These are phyloP conservation scores for Orbilia javanica DNA, from an alignment of 2,329 filamentous ascomycete species.

Conservation along the genomic window DNA sequence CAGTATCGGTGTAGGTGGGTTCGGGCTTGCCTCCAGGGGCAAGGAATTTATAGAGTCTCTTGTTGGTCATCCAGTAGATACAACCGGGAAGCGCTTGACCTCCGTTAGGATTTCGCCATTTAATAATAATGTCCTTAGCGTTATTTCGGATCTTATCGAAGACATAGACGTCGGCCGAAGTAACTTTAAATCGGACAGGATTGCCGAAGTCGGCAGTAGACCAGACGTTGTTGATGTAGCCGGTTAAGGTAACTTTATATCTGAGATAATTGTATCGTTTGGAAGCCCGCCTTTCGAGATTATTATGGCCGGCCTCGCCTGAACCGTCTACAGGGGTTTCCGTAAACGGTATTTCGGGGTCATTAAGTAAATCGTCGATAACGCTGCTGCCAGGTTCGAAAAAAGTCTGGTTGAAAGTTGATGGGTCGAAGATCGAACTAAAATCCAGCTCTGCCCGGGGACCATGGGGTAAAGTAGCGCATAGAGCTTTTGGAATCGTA, in stretches of 20 bases:
- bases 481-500: background rate
- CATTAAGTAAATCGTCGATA: slow-evolving; percentile 16
- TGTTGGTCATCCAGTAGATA: slow-evolving; percentile 33
- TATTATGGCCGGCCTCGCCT: background rate
- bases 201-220: background rate
- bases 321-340: background rate
- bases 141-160: slow-evolving; percentile 31
- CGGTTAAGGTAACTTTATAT: slow-evolving; percentile 31
- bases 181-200: slow-evolving; percentile 3
- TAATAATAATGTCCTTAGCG: slow-evolving; percentile 3
- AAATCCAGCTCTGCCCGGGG: background rate
- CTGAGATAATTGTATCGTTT: slow-evolving; percentile 33
- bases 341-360: slow-evolving; percentile 27
- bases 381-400: slow-evolving; percentile 7
- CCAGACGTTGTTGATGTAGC: background rate
- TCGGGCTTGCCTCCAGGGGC: slow-evolving; percentile 14
- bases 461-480: background rate
- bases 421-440: background rate
- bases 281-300: slow-evolving; percentile 26
- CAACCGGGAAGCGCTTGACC: slow-evolving; percentile 22
- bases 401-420: slow-evolving; percentile 3
- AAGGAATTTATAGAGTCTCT: slow-evolving; percentile 27
- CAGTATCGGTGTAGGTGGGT: slow-evolving; percentile 13
- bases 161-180: slow-evolving; percentile 34
- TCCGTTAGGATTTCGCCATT: slow-evolving; percentile 26